phyloP scores from a whole-genome alignment of 1,284 basidiomycete genomes.

The Pulchroboletus neoregius region DNA sequence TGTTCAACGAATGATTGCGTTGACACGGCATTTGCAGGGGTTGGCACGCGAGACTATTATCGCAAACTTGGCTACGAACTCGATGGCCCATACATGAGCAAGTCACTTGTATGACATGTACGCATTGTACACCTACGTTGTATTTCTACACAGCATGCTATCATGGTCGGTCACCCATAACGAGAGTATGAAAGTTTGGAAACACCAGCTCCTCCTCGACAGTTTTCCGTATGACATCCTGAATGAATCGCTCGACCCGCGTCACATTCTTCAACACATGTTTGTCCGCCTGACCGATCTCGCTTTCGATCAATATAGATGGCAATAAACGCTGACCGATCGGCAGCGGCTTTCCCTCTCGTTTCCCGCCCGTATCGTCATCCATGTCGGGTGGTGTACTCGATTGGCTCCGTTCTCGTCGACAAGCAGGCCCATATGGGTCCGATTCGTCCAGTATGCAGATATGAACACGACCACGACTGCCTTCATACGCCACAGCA shows the following conservation, averaged over 20 bases:
- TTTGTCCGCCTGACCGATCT: slow-evolving; percentile 94
- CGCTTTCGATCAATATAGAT: slow-evolving; percentile 90
- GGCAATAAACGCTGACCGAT: slow-evolving; percentile 86
- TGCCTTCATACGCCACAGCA: slow-evolving; percentile 88
- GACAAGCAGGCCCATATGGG: slow-evolving; percentile 66
- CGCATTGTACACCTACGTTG: slow-evolving; percentile 10
- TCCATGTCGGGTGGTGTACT: slow-evolving; percentile 42
- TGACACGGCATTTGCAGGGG: slow-evolving; percentile 46
- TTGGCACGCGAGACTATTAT: slow-evolving; percentile 94
- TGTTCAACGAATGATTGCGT: not conserved
- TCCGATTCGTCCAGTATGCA: slow-evolving; percentile 85
- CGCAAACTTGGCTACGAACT: slow-evolving; percentile 89
- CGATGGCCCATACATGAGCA: slow-evolving; percentile 98
- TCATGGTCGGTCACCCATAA: slow-evolving; percentile 47
- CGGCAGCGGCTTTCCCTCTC: slow-evolving; percentile 59
- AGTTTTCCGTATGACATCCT: slow-evolving; percentile 91
- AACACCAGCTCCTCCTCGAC: slow-evolving; percentile 93
- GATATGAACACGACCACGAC: slow-evolving; percentile 76
- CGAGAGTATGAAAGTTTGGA: slow-evolving; percentile 87
- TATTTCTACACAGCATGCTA: slow-evolving; percentile 10
- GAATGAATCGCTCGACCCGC: slow-evolving; percentile 92
- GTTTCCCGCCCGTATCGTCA: slow-evolving; percentile 36
- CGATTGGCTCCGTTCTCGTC: slow-evolving; percentile 33
- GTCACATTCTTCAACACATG: slow-evolving; percentile 97
- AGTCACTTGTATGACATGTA: slow-evolving; percentile 48